Evolutionary conservation across 306 rosid genomes (phyloP), one percentile per base, ranked within the genome.

Genomic region (Acacia acuminata): DNA sequence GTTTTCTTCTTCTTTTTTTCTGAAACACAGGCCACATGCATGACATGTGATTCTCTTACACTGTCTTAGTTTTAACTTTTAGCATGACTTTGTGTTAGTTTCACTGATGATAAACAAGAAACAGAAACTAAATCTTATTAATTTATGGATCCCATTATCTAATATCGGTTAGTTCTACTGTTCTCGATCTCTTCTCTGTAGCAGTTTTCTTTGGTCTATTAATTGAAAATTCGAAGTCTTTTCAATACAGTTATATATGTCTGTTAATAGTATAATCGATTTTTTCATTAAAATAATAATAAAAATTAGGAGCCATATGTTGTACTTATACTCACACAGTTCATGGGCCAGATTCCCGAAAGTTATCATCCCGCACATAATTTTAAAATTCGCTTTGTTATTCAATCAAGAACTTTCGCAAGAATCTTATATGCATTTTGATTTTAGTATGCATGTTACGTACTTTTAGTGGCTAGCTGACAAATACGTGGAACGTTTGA

Each of bases 21-120:
- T 25, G 70, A 64, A 64, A 30, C 42, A 14, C 70, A 64, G 70
- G 70, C 40, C 69, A 27, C 69, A 63, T 63, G 40, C 69, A 63
- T 63, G 36, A 27, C 19, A 27, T 56, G 13, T 15, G 70, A 64
- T 4, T 13, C 38, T 32, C 19, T 61, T 64, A 2, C 20, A 5
- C 20, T 16, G 10, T 30, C 4, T 64, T 14, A 56, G 25, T n/a
- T 56, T 56, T 56, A 7, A 64, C 20, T 64, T 64, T 30, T 27
- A 30, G 15, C 70, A 64, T 14, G n/a, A 32, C 70, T 10, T 44
- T 51, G 58, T 47, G 58, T 51, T 51, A 16, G 58, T 51, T 47
- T 17, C 58, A 51, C n/a, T 51, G 58, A 51, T 16, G 58, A 51
- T 16, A 51, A 16, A 17, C 20, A 17, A 51, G 58, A 51, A 44